Conservation (phyloP, 2,329 filamentous ascomycete species). For the Fusarium newnesense region DNA sequence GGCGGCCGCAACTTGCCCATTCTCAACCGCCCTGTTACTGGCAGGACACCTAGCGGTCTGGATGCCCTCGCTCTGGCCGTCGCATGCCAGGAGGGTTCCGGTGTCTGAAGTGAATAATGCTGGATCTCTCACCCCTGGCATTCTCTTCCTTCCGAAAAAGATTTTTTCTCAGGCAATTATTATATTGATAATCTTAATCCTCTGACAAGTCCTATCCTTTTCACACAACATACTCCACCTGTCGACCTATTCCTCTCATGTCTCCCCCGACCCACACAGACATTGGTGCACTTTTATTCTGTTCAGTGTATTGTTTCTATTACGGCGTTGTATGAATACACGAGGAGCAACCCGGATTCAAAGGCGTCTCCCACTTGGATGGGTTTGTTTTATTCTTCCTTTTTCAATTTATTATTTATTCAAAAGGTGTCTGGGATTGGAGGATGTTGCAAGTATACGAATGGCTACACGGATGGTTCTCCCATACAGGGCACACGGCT, state of each 20-base stretch:
- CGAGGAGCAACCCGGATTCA: constrained; percentile 21
- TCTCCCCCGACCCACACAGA: neutral
- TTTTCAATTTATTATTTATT: constrained; percentile 11
- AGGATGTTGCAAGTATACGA: constrained; percentile 40
- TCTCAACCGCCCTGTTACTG: constrained; percentile 55
- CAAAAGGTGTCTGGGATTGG: constrained; percentile 27
- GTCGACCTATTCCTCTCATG: constrained; percentile 3
- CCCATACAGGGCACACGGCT: constrained; percentile 20
- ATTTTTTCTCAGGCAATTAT: constrained; percentile 4
- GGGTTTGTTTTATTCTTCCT: neutral
- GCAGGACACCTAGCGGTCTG: constrained; percentile 61
- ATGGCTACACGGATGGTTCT: constrained; percentile 38
- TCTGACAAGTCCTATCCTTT: neutral
- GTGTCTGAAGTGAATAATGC: constrained; percentile 17
- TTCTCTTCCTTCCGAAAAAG: neutral
- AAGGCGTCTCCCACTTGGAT: constrained; percentile 25
- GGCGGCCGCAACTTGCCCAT: constrained; percentile 57
- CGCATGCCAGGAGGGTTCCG: constrained; percentile 60
- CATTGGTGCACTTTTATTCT: constrained; percentile 13
- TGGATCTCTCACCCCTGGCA: neutral
- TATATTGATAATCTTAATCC: constrained; percentile 42
- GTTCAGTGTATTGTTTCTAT: constrained; percentile 12
- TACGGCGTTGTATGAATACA: constrained; percentile 40
- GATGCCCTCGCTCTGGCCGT: constrained; percentile 66
- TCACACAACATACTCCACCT: neutral